A percentile compares a stretch with the other conserved stretches of the same genome.
These are phyloP conservation scores for Malassezia furfur DNA, from an alignment of 1,284 basidiomycete species.

Conservation along the genomic window DNA sequence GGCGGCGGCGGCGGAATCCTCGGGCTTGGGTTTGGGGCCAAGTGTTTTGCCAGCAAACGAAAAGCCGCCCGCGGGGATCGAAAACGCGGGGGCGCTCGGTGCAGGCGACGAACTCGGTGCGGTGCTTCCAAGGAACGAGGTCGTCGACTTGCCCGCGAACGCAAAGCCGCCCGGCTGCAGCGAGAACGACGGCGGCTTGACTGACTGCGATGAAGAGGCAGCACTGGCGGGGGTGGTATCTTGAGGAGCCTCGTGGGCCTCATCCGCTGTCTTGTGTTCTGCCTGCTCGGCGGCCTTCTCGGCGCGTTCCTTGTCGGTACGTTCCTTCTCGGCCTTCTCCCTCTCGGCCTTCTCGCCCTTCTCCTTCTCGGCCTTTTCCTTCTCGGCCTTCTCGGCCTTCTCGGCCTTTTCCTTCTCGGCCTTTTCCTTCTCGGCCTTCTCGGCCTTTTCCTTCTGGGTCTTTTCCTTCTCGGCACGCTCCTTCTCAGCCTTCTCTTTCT, in stretches of 20 bases:
- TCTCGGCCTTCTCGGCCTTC: background rate
- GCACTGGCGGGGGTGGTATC: background rate
- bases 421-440: background rate
- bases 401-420: background rate
- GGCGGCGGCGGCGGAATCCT: background rate
- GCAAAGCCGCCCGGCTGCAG: conserved; percentile 10
- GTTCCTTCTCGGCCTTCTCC: background rate
- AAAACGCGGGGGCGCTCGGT: conserved; percentile 3
- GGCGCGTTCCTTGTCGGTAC: background rate
- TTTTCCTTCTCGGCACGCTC: background rate
- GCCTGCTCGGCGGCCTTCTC: background rate
- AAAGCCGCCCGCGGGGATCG: conserved; percentile 14
- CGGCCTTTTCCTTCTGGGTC: background rate
- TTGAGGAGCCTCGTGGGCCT: background rate
- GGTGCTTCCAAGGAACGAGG: background rate
- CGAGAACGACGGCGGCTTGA: background rate
- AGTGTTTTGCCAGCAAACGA: conserved; percentile 8
- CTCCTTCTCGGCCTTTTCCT: too few relatives aligned
- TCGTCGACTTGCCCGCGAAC: conserved; percentile 8
- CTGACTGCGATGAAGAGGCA: background rate
- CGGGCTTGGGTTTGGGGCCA: background rate
- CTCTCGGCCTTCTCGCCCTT: too few relatives aligned
- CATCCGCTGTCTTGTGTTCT: background rate
- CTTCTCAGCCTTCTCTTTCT: background rate
- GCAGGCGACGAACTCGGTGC: background rate